These are phyloP conservation scores for Gardenia jasminoides DNA, from an alignment of 257 asterid genomes.

Conservation along the genomic window DNA sequence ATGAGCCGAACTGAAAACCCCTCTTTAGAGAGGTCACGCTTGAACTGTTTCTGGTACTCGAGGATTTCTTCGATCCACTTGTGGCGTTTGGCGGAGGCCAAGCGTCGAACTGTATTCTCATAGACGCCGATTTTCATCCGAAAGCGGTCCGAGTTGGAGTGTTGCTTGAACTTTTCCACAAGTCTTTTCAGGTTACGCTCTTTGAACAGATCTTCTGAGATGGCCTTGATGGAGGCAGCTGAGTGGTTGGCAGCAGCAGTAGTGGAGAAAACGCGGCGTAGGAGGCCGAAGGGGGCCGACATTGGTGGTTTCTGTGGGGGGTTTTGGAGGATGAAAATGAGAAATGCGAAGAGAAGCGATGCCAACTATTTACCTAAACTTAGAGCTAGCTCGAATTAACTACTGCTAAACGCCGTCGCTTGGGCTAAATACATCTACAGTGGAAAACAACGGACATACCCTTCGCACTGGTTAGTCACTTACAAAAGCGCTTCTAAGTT, in stretches of 20 bases:
- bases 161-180: slow-evolving; percentile 40
- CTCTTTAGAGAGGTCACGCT: slow-evolving; percentile 36
- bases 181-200: slow-evolving; percentile 37
- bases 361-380: not conserved
- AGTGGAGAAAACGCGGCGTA: slow-evolving; percentile 30
- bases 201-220: slow-evolving; percentile 27
- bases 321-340: not conserved
- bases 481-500: too few relatives aligned
- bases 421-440: too few relatives aligned
- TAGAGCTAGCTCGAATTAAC: slow-evolving; percentile 13
- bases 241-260: slow-evolving; percentile 11
- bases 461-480: too few relatives aligned
- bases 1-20: slow-evolving; percentile 35
- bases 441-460: too few relatives aligned
- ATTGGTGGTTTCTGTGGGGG: not conserved
- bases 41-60: slow-evolving; percentile 41
- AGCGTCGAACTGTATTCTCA: slow-evolving; percentile 38
- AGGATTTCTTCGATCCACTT: slow-evolving; percentile 41
- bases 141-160: slow-evolving; percentile 32
- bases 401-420: not conserved
- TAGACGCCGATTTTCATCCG: slow-evolving; percentile 41
- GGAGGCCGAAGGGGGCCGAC: slow-evolving; percentile 18
- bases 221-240: slow-evolving; percentile 14
- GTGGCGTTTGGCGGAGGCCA: slow-evolving; percentile 39
- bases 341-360: slow-evolving; percentile 2